Base-by-base conservation (phyloP, 1,284 basidiomycete species). In the Neotropicomus parvogracilis region DNA sequence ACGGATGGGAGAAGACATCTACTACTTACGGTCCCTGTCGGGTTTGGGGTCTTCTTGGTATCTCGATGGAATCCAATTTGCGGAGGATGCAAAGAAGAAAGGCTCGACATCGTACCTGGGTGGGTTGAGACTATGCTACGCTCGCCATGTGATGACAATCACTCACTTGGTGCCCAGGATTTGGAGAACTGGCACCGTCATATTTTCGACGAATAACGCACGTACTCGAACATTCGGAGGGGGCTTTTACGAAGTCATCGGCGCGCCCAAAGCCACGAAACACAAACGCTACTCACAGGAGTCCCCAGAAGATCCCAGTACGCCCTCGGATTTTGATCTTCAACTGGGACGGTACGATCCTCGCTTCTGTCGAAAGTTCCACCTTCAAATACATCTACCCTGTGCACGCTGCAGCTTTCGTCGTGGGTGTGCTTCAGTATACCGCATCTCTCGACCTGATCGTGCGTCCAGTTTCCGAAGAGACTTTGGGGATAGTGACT, bases 71-170 rank as follows among this genome's bases (percentile, higher is more conserved):
- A 80, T 81, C 72, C 75, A 77, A 40, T 78, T 77, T 16, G 71
- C 56, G 0, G 79, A 77, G 2, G 78, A 79, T 0, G 79, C 74
- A 54, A 79, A 81, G 55, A 75, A 81, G 60, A 80, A 81, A 2
- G 79, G 80, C 44, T 81, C 79, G 27, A 81, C 53, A n/a, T 55
- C 54, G 34, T 58, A 65, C 35, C 63, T 65, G 38, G 32, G 14
- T 46, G n/a, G 20, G 14, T 12, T 53, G 42, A 59, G 43, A 19
- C 5, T 5, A 11, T 16, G 20, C 7, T 11, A 17, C 12, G 26
- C 35, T 20, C 5, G 17, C 17, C 17, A 31, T 35, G 5, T 13
- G n/a, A 14, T 1, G 7, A 13, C 9, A 29, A 39, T 20, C 35
- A 47, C 66, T 48, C 28, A 78, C 75, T 62, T 72, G 0, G 74